Base-by-base conservation (phyloP, 352 stramenopile genomes). In the Phytophthora pisi region DNA sequence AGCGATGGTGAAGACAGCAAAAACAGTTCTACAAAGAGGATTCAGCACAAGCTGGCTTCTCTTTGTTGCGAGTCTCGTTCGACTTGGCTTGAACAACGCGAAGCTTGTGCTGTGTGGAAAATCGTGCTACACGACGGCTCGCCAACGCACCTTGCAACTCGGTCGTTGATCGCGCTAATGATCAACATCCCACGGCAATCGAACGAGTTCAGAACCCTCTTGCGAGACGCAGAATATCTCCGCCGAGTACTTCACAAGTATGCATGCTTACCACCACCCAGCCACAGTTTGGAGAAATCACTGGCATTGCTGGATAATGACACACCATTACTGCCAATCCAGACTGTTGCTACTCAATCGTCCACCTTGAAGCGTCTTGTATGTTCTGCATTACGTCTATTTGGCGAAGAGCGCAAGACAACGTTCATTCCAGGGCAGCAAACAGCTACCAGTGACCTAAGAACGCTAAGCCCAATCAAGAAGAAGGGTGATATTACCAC, bases 171-270 rank as follows among this genome's bases (percentile, higher is more conserved):
- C 16, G 51, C 58, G 2, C 58, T 92, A 34, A 52, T 51, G 7
- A 55, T 79, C 7, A 51, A 79, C 55, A 20, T 92, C 3, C 76
- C 68, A 24, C 55, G 38, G 20, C 8, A 68, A 13, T 88, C 79
- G 18, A 15, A 38, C 5, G 79, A 89, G 42, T 59, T 70, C 28
- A 79, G 70, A 59, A 53, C n/a, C 46, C 36, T 77, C n/a, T 10
- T 72, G 10, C 52, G 15, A 51, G 49, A 72, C 36, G 36, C 50
- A 20, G 46, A 51, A 15, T 10, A 36, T 9, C 65, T 65, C 13
- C 31, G 20, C 7, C 23, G 46, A 30, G 20, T 55, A 45, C 30
- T 66, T 51, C 16, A 53, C 15, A 46, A 40, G 11, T 51, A 57
- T 6, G 50, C 10, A 20, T 13, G 13, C 50, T 42, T 52, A 11